Conservation (phyloP, 768 basidiomycete species). For the Austroboletus eburneus region DNA sequence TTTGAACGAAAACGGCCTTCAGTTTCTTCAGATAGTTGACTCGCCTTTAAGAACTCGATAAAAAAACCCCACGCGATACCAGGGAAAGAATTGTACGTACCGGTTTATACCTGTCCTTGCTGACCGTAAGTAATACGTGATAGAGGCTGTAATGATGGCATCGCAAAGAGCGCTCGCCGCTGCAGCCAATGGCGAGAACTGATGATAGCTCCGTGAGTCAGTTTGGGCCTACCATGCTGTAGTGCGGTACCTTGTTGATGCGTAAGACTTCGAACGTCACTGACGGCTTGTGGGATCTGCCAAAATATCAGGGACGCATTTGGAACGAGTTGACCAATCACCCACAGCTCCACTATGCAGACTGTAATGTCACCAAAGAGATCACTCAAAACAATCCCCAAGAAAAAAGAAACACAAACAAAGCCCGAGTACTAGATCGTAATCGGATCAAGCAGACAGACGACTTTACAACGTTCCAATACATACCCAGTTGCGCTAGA, state of each 20-base stretch:
- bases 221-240: background rate
- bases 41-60: background rate
- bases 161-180: constrained; percentile 20
- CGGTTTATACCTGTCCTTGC: constrained; percentile 5
- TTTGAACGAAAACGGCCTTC: constrained; percentile 13
- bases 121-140: constrained; percentile 13
- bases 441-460: background rate
- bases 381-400: background rate
- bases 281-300: constrained; percentile 8
- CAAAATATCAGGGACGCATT: background rate
- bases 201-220: background rate
- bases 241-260: constrained; percentile 3
- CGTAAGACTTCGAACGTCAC: constrained; percentile 1
- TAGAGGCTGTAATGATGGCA: constrained; percentile 13
- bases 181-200: constrained; percentile 10
- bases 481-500: constrained; percentile 13
- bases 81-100: background rate
- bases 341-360: constrained; percentile 3
- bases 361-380: constrained; percentile 1
- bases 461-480: background rate
- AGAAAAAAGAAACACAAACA: constrained; percentile 6
- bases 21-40: constrained; percentile 11
- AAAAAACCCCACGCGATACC: background rate
- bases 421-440: constrained; percentile 11
- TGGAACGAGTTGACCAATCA: background rate